These are phyloP conservation scores for Alternaria novae-zelandiae DNA, from an alignment of 2,329 filamentous ascomycete genomes.

Conservation along the genomic window DNA sequence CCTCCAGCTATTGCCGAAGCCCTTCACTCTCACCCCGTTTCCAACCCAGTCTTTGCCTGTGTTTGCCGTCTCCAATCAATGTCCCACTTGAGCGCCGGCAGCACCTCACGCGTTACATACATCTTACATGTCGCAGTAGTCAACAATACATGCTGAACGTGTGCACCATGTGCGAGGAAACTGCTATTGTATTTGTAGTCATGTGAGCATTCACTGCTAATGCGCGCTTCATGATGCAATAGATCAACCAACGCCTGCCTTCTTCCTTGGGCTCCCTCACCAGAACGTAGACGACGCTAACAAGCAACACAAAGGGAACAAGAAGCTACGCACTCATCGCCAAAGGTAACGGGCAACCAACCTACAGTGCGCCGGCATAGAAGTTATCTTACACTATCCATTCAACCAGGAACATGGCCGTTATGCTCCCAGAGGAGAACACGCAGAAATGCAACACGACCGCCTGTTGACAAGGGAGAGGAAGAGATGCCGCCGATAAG, in stretches of 20 bases:
- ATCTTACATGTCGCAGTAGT: not conserved
- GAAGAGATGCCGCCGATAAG: constrained; percentile 31
- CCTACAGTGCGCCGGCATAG: constrained; percentile 29
- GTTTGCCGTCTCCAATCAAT: not conserved
- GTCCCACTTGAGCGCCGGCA: not conserved
- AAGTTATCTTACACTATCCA: constrained; percentile 38
- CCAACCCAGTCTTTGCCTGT: not conserved
- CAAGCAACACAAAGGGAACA: constrained; percentile 6
- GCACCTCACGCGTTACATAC: not conserved
- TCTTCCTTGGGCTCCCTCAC: constrained; percentile 14
- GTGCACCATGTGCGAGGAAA: not conserved
- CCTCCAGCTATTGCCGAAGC: not conserved
- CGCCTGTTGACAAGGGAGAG: constrained; percentile 30
- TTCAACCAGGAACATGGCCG: constrained; percentile 9
- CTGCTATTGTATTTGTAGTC: constrained; percentile 23
- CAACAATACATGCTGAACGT: not conserved
- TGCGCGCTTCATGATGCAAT: constrained; percentile 39
- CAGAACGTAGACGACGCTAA: constrained; percentile 16
- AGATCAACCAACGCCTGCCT: constrained; percentile 33
- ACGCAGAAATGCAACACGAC: constrained; percentile 38
- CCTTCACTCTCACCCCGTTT: not conserved
- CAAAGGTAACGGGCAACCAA: constrained; percentile 8
- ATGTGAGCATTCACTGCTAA: constrained; percentile 30
- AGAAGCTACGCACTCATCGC: constrained; percentile 23
- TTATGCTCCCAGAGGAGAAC: constrained; percentile 1